These are phyloP conservation scores for Entonaema liquescens DNA, from an alignment of 495 filamentous ascomycete genomes.

Conservation along the genomic window DNA sequence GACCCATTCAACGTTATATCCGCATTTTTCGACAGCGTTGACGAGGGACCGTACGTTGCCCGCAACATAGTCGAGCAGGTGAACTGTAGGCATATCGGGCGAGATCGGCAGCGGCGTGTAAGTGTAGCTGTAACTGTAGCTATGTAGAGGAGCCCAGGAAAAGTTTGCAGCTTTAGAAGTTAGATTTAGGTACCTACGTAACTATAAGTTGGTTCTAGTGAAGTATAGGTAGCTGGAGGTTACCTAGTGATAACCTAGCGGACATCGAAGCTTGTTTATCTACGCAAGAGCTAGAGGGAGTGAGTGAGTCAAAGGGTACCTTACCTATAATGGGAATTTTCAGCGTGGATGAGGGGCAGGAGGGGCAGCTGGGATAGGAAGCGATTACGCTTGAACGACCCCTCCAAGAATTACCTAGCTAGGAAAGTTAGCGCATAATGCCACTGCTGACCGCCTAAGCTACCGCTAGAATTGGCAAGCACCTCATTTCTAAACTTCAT, in stretches of 20 bases:
- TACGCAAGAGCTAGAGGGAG: constrained; percentile 1
- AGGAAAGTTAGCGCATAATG: constrained; percentile 22
- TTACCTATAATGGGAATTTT: constrained; percentile 32
- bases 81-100: constrained; percentile 80
- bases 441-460: constrained; percentile 32
- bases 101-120: constrained; percentile 6
- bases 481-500: constrained; percentile 20
- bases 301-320: constrained; percentile 27
- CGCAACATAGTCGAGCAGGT: constrained; percentile 81
- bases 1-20: constrained; percentile 94
- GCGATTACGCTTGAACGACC: constrained; percentile 17
- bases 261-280: neutral
- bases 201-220: neutral
- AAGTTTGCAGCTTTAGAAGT: neutral
- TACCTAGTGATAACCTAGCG: neutral
- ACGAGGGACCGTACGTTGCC: constrained; percentile 95
- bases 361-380: constrained; percentile 11
- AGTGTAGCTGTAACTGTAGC: neutral
- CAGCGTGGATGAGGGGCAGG: constrained; percentile 33
- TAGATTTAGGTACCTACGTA: neutral
- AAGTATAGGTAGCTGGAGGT: neutral
- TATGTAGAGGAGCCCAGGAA: neutral
- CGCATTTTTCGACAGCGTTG: constrained; percentile 95
- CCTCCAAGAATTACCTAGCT: constrained; percentile 28
- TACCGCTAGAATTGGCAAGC: constrained; percentile 24